Conservation (phyloP, 768 basidiomycete genomes). For the Austroboletus festivus region DNA sequence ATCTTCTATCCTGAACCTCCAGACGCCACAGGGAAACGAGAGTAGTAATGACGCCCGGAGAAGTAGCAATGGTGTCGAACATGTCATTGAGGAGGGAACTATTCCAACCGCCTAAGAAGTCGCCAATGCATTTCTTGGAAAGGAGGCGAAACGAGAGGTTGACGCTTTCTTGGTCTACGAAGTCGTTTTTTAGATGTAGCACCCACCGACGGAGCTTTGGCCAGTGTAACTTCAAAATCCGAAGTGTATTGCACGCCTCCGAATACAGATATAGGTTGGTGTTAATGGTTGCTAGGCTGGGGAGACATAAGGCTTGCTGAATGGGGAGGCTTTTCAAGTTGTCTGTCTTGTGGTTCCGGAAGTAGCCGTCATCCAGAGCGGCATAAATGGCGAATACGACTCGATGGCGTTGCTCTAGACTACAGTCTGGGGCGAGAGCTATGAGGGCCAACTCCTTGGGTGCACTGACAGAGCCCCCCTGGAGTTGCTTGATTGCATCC, state of each 20-base stretch:
- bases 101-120: slow-evolving; percentile 22
- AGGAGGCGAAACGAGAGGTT: slow-evolving; percentile 21
- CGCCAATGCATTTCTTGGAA: slow-evolving; percentile 15
- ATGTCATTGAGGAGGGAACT: slow-evolving; percentile 12
- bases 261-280: slow-evolving; percentile 1
- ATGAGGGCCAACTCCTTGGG: slow-evolving; percentile 14
- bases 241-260: slow-evolving; percentile 1
- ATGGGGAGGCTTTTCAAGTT: slow-evolving; percentile 7
- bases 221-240: slow-evolving; percentile 18
- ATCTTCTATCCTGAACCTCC: slow-evolving; percentile 20
- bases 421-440: slow-evolving; percentile 20
- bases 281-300: slow-evolving; percentile 15
- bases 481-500: slow-evolving; percentile 20
- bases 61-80: slow-evolving; percentile 17
- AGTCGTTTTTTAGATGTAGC: slow-evolving; percentile 23
- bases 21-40: slow-evolving; percentile 29
- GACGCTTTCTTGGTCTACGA: slow-evolving; percentile 18
- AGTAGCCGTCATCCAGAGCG: slow-evolving; percentile 16
- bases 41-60: slow-evolving; percentile 16
- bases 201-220: slow-evolving; percentile 20
- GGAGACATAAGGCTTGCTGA: slow-evolving; percentile 21
- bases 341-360: slow-evolving; percentile 14
- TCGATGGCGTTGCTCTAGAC: slow-evolving; percentile 13
- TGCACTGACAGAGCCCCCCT: slow-evolving; percentile 20
- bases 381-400: slow-evolving; percentile 21